Conservation (phyloP, 306 rosid species). For the Glycine soja region DNA sequence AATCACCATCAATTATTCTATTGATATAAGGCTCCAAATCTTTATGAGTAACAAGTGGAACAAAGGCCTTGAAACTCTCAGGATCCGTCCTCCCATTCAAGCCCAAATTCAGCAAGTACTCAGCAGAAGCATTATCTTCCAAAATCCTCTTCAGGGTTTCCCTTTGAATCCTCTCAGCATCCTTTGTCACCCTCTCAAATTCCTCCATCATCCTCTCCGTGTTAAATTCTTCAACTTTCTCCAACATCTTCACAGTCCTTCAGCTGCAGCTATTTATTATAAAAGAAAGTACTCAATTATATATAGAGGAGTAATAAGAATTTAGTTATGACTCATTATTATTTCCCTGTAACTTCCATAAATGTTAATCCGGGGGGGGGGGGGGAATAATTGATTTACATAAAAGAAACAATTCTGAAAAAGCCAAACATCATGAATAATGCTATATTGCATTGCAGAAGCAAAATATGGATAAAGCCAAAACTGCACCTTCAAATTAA, state of each 20-base stretch:
- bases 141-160: constrained; percentile 74
- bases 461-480: constrained; percentile 30
- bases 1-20: constrained; percentile 75
- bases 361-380: background rate
- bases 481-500: constrained; percentile 21
- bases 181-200: constrained; percentile 76
- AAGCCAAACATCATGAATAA: constrained; percentile 22
- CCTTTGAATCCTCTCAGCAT: constrained; percentile 77
- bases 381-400: constrained; percentile 12
- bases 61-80: constrained; percentile 77
- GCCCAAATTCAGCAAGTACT: constrained; percentile 73
- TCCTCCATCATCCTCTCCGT: constrained; percentile 72
- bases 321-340: background rate
- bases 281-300: background rate
- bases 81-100: constrained; percentile 83
- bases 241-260: constrained; percentile 66
- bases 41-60: constrained; percentile 76
- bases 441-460: background rate
- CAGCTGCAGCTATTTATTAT: constrained; percentile 34
- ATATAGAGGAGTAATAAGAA: background rate
- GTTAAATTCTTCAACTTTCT: constrained; percentile 67
- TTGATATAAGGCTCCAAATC: constrained; percentile 75
- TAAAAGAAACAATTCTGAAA: constrained; percentile 16
- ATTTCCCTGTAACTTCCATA: background rate
- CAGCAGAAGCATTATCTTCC: constrained; percentile 77